These are phyloP conservation scores for Lobosporangium transversale DNA, from an alignment of 192 early-diverging fungal genomes.

Conservation along the genomic window DNA sequence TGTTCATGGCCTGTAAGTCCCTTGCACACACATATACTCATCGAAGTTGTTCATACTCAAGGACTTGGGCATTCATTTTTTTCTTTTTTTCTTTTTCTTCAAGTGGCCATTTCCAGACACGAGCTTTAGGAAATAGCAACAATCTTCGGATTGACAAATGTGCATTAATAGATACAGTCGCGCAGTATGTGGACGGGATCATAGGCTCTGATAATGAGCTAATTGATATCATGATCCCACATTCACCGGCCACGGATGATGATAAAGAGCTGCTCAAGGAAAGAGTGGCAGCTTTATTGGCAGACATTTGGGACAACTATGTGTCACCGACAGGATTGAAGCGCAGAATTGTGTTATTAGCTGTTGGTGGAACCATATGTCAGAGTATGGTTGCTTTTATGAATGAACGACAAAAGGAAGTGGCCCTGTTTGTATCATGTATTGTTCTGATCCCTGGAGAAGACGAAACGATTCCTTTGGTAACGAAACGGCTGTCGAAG, in stretches of 20 bases:
- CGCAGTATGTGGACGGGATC: slow-evolving; percentile 47
- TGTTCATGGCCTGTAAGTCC: slow-evolving; percentile 54
- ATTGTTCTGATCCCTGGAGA: slow-evolving; percentile 47
- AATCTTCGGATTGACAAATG: slow-evolving; percentile 44
- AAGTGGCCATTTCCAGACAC: slow-evolving; percentile 30
- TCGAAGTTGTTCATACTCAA: no score
- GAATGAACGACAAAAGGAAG: slow-evolving; percentile 51
- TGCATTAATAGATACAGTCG: slow-evolving; percentile 34
- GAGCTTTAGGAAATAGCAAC: slow-evolving; percentile 31
- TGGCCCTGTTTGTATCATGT: slow-evolving; percentile 42
- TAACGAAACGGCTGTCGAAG: slow-evolving; percentile 25
- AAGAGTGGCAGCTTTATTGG: slow-evolving; percentile 32
- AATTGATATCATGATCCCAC: slow-evolving; percentile 37
- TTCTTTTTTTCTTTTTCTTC: neutral
- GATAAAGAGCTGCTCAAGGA: slow-evolving; percentile 34
- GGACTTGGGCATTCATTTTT: neutral
- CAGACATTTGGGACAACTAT: slow-evolving; percentile 55
- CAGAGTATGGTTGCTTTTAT: slow-evolving; percentile 47
- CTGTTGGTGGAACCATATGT: slow-evolving; percentile 49
- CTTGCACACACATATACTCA: no score
- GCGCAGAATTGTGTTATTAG: slow-evolving; percentile 44
- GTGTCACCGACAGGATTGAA: slow-evolving; percentile 14
- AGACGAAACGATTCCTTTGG: slow-evolving; percentile 45
- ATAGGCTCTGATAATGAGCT: slow-evolving; percentile 28
- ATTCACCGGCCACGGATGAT: slow-evolving; percentile 42